A percentile compares a stretch with the other conserved stretches of the same genome.
These are phyloP conservation scores for Trichophaea hybrida DNA, from an alignment of 2,329 filamentous ascomycete species.

Conservation along the genomic window DNA sequence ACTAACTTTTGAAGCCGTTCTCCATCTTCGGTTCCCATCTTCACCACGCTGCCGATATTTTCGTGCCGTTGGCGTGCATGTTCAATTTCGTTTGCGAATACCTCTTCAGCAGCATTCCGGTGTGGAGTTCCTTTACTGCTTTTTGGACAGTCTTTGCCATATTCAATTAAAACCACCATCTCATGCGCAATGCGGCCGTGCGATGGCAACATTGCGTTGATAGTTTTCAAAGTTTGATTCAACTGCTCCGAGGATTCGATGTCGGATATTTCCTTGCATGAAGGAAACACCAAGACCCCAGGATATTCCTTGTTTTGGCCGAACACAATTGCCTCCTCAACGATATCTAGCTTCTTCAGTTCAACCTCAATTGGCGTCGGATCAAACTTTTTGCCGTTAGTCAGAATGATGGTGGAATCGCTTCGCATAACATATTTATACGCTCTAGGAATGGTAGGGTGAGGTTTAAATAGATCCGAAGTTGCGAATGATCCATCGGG, in stretches of 20 bases:
- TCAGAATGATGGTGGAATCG: constrained; percentile 47
- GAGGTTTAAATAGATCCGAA: constrained; percentile 46
- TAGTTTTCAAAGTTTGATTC: constrained; percentile 34
- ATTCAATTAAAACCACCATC: constrained; percentile 35
- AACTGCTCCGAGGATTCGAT: constrained; percentile 28
- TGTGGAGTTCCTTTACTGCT: constrained; percentile 50
- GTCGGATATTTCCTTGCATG: neutral
- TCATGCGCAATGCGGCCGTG: constrained; percentile 41
- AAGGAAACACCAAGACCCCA: constrained; percentile 41
- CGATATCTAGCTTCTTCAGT: constrained; percentile 35
- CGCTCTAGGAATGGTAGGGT: constrained; percentile 38
- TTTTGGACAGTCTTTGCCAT: constrained; percentile 32
- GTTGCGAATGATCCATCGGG: constrained; percentile 48
- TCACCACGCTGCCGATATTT: neutral
- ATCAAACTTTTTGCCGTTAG: constrained; percentile 56
- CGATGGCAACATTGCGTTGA: constrained; percentile 38
- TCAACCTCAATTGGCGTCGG: constrained; percentile 46
- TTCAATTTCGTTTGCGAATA: constrained; percentile 37
- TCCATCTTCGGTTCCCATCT: constrained; percentile 16
- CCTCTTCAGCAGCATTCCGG: constrained; percentile 38
- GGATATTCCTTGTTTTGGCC: constrained; percentile 44
- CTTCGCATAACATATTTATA: constrained; percentile 50
- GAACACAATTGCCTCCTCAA: constrained; percentile 47
- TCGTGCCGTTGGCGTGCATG: constrained; percentile 32
- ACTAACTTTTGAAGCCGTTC: constrained; percentile 31